Base-by-base conservation (phyloP, 2,329 filamentous ascomycete genomes). In the Akanthomyces muscarius region DNA sequence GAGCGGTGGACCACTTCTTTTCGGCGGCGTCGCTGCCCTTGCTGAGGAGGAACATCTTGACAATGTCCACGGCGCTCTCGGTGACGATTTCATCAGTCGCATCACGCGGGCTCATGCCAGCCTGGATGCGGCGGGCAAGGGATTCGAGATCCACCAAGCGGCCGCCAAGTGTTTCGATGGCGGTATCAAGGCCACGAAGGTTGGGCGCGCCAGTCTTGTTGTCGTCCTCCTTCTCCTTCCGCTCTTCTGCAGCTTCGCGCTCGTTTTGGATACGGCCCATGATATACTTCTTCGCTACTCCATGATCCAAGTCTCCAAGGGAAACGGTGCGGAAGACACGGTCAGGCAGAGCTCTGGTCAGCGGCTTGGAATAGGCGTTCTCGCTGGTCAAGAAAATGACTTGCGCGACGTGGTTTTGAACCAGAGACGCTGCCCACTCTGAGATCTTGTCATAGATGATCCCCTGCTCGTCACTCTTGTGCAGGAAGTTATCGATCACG, bases 131-230 rank as follows among this genome's bases (percentile, higher is more conserved):
- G 42, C 94, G 87, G n/a, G 93, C 90, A 50, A 99, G 86, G 71
- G 95, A 96, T 72, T 98, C 94, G 23, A 99, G 87, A 71, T 99
- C 95, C 0, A 92, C 97, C n/a, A 99, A 83, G 4, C 95, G 90
- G 2, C 95, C 95, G 25, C 95, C 95, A 1, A 99, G 83, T 0
- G 88, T 84, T 33, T 87, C 84, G 67, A 98, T 96, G 68, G 90
- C 93, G 33, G 83, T 83, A 70, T 97, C 92, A 1, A 99, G 83
- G 66, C 93, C 90, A 1, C 76, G 74, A 7, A 95, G 79, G 66
- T 92, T 74, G 3, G 74, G 72, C 2, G 72, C 69, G 18, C 64
- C 61, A 54, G 65, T 52, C 11, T 68, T 64, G 3, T 70, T 66
- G 11, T 71, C 70, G 14, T 71, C 66, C 2, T 66, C 63, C 11